Evolutionary conservation across 345 rosid genomes (phyloP).

Genomic region (Crucihimalaya himalaica): DNA sequence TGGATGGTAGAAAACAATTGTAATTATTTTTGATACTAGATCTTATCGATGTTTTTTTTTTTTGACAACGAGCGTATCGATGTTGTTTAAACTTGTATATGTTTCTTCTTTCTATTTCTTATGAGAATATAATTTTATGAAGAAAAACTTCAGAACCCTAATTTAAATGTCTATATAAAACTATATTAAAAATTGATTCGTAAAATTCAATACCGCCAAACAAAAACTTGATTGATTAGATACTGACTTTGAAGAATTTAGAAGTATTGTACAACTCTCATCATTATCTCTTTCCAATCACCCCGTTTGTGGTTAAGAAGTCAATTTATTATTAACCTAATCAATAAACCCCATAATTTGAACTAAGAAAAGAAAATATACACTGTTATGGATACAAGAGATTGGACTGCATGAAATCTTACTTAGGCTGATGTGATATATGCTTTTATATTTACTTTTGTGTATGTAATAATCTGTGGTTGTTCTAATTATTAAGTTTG

Average conservation of each 20-base stretch:
- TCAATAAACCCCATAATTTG: slow-evolving; percentile 6
- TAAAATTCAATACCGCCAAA: neutral
- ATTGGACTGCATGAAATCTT: slow-evolving; percentile 15
- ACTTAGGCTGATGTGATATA: slow-evolving; percentile 1
- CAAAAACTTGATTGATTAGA: slow-evolving; percentile 7
- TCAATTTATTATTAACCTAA: slow-evolving; percentile 7
- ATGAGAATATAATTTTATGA: neutral
- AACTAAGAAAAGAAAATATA: slow-evolving; percentile 9
- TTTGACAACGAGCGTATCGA: no score
- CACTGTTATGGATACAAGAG: neutral
- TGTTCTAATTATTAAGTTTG: neutral
- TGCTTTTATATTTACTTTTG: slow-evolving; percentile 1
- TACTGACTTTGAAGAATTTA: neutral
- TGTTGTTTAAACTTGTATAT: neutral
- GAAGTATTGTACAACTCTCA: neutral
- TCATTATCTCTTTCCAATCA: neutral
- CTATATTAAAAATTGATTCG: neutral
- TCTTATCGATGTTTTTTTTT: neutral
- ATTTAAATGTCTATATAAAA: neutral
- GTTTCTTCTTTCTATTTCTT: neutral
- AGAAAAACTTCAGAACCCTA: neutral
- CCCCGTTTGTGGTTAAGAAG: neutral
- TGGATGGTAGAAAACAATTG: neutral
- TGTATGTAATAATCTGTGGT: neutral
- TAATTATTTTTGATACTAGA: neutral